phyloP scores from a whole-genome alignment of 2,329 filamentous ascomycete genomes.

The Mycosphaerella sp. region DNA sequence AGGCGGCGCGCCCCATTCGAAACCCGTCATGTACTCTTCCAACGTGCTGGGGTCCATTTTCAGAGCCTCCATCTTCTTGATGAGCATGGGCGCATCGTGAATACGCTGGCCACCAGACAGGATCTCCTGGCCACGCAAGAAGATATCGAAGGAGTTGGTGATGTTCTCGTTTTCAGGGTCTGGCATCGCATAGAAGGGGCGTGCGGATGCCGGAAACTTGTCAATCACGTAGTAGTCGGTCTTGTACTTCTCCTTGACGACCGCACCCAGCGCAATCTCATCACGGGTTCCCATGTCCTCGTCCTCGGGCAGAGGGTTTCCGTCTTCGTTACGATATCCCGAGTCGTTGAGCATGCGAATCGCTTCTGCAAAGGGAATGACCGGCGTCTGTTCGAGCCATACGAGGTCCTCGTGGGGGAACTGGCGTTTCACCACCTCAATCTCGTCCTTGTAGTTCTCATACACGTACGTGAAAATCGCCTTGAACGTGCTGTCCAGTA shows the following conservation, averaged over 20 bases:
- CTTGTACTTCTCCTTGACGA: conserved; percentile 77
- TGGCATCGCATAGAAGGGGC: conserved; percentile 88
- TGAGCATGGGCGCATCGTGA: conserved; percentile 68
- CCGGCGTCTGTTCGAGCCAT: conserved; percentile 77
- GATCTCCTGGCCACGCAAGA: conserved; percentile 87
- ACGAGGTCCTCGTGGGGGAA: conserved; percentile 83
- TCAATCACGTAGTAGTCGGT: conserved; percentile 94
- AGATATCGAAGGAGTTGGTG: conserved; percentile 94
- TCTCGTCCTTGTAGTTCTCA: conserved; percentile 60
- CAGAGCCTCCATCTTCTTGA: conserved; percentile 65
- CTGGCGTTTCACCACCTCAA: conserved; percentile 72
- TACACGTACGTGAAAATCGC: conserved; percentile 68
- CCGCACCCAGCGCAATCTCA: conserved; percentile 75
- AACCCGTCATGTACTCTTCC: conserved; percentile 84
- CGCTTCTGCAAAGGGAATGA: conserved; percentile 72
- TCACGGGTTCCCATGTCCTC: conserved; percentile 81
- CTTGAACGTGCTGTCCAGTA: conserved; percentile 77
- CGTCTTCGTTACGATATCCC: conserved; percentile 70
- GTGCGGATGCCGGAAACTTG: conserved; percentile 78
- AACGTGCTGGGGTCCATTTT: conserved; percentile 75
- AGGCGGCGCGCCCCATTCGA: conserved; percentile 80
- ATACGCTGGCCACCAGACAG: conserved; percentile 91
- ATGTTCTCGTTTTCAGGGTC: conserved; percentile 64
- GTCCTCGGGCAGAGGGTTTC: conserved; percentile 60
- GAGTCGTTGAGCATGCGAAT: conserved; percentile 74